Evolutionary conservation across 768 basidiomycete species (phyloP), one percentile per base, ranked within the genome.

Genomic region (Hericium rajendrae): DNA sequence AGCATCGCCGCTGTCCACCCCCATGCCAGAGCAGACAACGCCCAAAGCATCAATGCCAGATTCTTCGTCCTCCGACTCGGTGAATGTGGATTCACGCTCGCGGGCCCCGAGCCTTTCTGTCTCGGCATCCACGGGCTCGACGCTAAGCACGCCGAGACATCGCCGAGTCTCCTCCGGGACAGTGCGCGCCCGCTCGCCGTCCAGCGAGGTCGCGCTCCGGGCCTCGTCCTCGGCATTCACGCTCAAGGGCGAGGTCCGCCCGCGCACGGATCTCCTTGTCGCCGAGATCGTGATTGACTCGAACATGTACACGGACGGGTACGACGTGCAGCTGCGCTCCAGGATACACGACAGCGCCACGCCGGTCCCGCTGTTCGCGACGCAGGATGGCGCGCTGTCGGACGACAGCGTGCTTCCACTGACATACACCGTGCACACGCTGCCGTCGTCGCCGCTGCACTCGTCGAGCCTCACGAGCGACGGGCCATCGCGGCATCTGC

Each of bases 221-320:
- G 51, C 68, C 2, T 68, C 78, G 10, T 75, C 80, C 4, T 81
- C 84, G 9, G 80, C 78, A 32, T 86, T 88, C 64, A 84, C 80
- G 3, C 56, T 76, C 49, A 83, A 81, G 51, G 83, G 82, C 41
- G 84, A 84, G 63, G 76, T 85, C 57, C 77, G 75, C 56, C 75
- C 77, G 48, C 71, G 76, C n/a, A 77, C 78, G 53, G 91, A 95
- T 67, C 70, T 92, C 49, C 70, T 92, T 18, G 81, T 93, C 16
- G 81, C 81, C 2, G 93, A 95, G 70, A 66, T 93, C 32, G 79
- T 92, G 26, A 77, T 92, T 26, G 91, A 94, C 70, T 83, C 88
- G 55, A 87, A 86, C 68, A 73, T 89, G 57, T 93, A 88, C 70
- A 81, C 86, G 0, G 76, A 78, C 43, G 90, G 90, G n/a, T 92